Percentiles rank a stretch among this genome's conserved stretches.
phyloP scores from a whole-genome alignment of 2,329 filamentous ascomycete species.

The Colletotrichum navitas region DNA sequence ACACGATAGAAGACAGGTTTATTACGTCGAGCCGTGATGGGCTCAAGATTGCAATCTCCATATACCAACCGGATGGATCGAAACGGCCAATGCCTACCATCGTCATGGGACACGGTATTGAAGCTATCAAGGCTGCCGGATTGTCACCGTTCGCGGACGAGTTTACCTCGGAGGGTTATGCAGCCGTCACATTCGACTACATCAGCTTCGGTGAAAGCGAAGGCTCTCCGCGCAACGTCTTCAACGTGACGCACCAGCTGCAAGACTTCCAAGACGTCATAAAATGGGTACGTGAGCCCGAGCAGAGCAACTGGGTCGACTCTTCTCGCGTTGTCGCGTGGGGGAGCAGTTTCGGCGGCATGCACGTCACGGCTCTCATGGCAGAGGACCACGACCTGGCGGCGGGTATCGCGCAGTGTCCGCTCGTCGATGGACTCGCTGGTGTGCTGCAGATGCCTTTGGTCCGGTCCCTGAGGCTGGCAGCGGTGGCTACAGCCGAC shows the following conservation, averaged over 20 bases:
- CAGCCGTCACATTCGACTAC: slow-evolving; percentile 37
- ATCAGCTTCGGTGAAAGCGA: slow-evolving; percentile 35
- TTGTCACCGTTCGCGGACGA: slow-evolving; percentile 24
- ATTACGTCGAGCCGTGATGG: slow-evolving; percentile 24
- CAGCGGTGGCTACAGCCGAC: slow-evolving; percentile 18
- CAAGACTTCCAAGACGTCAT: slow-evolving; percentile 36
- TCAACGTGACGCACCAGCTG: slow-evolving; percentile 24
- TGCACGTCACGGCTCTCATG: slow-evolving; percentile 31
- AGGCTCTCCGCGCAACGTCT: slow-evolving; percentile 26
- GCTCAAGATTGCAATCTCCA: slow-evolving; percentile 25
- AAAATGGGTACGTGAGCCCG: slow-evolving; percentile 26
- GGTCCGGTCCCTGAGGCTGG: slow-evolving; percentile 16
- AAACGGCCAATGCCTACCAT: slow-evolving; percentile 7
- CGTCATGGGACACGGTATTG: slow-evolving; percentile 36
- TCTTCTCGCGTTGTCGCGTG: slow-evolving; percentile 29
- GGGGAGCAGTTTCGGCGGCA: slow-evolving; percentile 38
- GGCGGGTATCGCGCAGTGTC: slow-evolving; percentile 35
- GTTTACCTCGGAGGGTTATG: slow-evolving; percentile 30
- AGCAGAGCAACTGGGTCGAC: slow-evolving; percentile 19
- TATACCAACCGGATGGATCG: slow-evolving; percentile 33
- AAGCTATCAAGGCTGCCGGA: slow-evolving; percentile 37
- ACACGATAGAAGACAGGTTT: slow-evolving; percentile 33
- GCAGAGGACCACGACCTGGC: slow-evolving; percentile 26
- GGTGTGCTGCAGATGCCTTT: slow-evolving; percentile 28
- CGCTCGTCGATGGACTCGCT: slow-evolving; percentile 24